Percentiles rank a stretch among this genome's conserved stretches.
phyloP scores from a whole-genome alignment of 768 basidiomycete genomes.

The Naganishia friedmannii region DNA sequence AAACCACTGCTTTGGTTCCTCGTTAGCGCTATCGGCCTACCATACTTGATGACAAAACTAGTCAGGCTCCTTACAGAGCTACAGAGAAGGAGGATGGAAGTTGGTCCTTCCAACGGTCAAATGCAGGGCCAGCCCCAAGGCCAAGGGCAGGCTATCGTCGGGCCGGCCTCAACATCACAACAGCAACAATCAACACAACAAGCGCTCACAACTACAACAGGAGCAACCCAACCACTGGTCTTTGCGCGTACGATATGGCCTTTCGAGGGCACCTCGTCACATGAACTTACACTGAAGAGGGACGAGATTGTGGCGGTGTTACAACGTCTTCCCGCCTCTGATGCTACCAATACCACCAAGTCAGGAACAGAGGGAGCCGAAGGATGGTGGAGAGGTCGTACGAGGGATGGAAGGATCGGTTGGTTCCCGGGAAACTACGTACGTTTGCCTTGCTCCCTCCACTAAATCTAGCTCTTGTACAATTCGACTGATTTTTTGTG shows the following conservation, averaged over 20 bases:
- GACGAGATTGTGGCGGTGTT: constrained; percentile 92
- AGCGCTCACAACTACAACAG: background rate
- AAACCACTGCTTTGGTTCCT: constrained; percentile 93
- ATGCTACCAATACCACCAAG: constrained; percentile 37
- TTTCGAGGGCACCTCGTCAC: constrained; percentile 69
- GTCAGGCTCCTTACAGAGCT: constrained; percentile 72
- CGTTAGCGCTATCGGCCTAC: constrained; percentile 85
- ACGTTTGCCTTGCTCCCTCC: constrained; percentile 24
- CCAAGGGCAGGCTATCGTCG: constrained; percentile 32
- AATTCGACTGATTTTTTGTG: background rate
- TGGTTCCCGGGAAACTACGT: constrained; percentile 95
- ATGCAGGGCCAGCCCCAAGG: background rate
- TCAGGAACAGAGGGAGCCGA: constrained; percentile 57
- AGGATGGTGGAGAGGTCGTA: constrained; percentile 95
- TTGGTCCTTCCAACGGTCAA: constrained; percentile 4
- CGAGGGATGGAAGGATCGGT: constrained; percentile 82
- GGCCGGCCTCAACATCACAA: no score
- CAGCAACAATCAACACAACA: background rate
- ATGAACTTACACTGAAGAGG: constrained; percentile 76
- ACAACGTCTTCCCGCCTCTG: constrained; percentile 64
- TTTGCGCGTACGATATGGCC: constrained; percentile 80
- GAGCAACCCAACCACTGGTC: constrained; percentile 46
- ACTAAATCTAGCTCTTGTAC: background rate
- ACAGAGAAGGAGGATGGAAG: constrained; percentile 50
- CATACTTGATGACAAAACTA: constrained; percentile 87